Conservation (phyloP, 2,329 filamentous ascomycete species). For the Phymatotrichopsis omnivora region DNA sequence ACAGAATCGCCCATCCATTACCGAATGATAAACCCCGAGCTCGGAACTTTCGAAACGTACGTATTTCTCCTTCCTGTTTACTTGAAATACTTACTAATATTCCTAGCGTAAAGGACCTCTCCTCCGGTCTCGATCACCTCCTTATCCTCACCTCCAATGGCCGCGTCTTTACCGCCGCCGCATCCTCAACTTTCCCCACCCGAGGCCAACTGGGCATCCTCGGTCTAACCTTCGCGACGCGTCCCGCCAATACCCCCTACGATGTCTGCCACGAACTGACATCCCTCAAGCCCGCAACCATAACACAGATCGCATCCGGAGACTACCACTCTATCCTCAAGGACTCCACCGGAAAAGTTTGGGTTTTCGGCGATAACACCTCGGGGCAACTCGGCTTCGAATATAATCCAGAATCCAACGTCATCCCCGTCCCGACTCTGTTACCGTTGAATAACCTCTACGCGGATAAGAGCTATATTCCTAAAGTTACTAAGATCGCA, state of each 20-base stretch:
- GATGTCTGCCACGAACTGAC: conserved; percentile 74
- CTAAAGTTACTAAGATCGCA: conserved; percentile 64
- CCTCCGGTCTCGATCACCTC: conserved; percentile 73
- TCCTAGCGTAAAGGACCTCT: conserved; percentile 56
- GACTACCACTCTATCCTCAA: conserved; percentile 77
- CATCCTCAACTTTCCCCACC: conserved; percentile 64
- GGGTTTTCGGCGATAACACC: conserved; percentile 84
- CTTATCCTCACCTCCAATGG: conserved; percentile 75
- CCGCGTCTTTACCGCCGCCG: conserved; percentile 80
- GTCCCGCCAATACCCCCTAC: conserved; percentile 60
- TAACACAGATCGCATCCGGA: conserved; percentile 67
- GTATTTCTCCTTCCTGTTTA: neutral
- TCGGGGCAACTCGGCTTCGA: conserved; percentile 85
- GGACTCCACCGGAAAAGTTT: conserved; percentile 65
- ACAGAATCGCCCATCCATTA: conserved; percentile 54
- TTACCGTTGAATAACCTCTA: conserved; percentile 66
- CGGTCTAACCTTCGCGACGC: conserved; percentile 67
- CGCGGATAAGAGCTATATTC: conserved; percentile 44
- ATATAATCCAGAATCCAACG: conserved; percentile 50
- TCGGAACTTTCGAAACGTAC: conserved; percentile 49
- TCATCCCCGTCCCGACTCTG: conserved; percentile 58
- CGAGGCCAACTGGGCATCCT: conserved; percentile 81
- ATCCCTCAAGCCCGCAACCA: conserved; percentile 54
- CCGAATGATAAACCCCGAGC: conserved; percentile 52
- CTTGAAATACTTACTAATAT: neutral